Evolutionary conservation across 768 basidiomycete species (phyloP).

Genomic region (Trametes cinnabarina): DNA sequence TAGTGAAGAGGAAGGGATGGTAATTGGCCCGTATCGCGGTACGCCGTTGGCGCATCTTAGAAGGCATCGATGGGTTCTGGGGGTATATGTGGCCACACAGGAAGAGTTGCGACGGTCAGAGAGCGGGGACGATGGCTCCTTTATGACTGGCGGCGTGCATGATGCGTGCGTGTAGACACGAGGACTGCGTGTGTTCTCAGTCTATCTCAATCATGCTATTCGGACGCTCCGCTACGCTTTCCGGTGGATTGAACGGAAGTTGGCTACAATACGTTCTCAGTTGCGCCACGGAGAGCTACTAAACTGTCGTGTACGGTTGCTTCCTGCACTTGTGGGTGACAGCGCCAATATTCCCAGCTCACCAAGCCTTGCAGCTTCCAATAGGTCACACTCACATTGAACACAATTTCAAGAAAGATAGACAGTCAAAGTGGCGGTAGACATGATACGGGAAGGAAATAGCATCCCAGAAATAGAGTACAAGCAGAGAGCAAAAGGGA

Average conservation of each 20-base stretch:
- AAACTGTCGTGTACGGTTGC: no score
- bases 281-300: background rate
- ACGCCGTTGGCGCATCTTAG: conserved; percentile 18
- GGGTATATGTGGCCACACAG: conserved; percentile 12
- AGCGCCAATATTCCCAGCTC: background rate
- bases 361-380: no score
- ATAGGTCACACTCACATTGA: no score
- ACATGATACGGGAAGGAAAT: background rate
- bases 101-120: conserved; percentile 1
- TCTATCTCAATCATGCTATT: background rate
- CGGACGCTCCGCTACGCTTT: background rate
- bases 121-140: background rate
- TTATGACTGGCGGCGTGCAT: conserved; percentile 9
- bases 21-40: conserved; percentile 19
- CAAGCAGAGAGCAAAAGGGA: background rate
- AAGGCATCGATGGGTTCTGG: background rate
- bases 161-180: conserved; percentile 17
- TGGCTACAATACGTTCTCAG: background rate
- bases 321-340: no score
- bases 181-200: conserved; percentile 13
- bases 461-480: background rate
- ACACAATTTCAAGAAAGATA: no score
- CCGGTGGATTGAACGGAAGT: background rate
- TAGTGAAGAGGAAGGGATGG: conserved; percentile 37
- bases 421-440: no score